These are phyloP conservation scores for Cryptosporidium felis DNA, from an alignment of 169 alveolate species.

Conservation along the genomic window DNA sequence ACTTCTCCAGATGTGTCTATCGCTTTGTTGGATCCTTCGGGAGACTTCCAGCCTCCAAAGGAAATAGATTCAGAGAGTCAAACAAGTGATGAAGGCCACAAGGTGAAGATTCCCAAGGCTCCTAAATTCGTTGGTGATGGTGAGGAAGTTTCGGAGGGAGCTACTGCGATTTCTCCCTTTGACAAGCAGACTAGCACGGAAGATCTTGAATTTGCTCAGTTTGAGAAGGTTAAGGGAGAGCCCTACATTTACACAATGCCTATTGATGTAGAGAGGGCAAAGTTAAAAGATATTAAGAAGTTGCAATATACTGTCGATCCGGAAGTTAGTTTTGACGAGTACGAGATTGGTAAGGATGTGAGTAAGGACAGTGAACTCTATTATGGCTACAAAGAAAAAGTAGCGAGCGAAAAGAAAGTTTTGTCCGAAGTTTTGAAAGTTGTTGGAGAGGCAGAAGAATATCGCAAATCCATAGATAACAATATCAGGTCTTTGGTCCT, in stretches of 20 bases:
- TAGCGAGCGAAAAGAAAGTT: slow-evolving; percentile 40
- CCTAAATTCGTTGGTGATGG: slow-evolving; percentile 20
- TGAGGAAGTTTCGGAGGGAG: slow-evolving; percentile 63
- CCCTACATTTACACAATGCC: slow-evolving; percentile 43
- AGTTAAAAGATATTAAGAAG: slow-evolving; percentile 29
- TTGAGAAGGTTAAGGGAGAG: slow-evolving; percentile 16
- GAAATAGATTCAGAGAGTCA: neutral
- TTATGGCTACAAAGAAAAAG: slow-evolving; percentile 33
- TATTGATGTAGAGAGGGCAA: slow-evolving; percentile 10
- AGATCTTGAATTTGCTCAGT: neutral
- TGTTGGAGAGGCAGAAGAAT: slow-evolving; percentile 44
- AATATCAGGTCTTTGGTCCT: slow-evolving; percentile 22
- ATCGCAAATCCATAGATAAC: slow-evolving; percentile 27
- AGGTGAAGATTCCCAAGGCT: slow-evolving; percentile 13
- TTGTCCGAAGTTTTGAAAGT: slow-evolving; percentile 38
- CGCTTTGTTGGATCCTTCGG: slow-evolving; percentile 11
- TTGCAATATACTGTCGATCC: slow-evolving; percentile 52
- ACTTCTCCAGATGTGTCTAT: slow-evolving; percentile 40
- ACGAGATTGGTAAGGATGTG: slow-evolving; percentile 53
- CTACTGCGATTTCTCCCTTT: slow-evolving; percentile 56
- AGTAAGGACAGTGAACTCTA: slow-evolving; percentile 36
- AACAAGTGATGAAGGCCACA: neutral
- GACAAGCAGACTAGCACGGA: slow-evolving; percentile 56
- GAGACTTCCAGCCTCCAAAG: slow-evolving; percentile 22
- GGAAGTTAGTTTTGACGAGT: slow-evolving; percentile 53